Evolutionary conservation across 805 yeast genomes (phyloP).

Genomic region (Huiozyma sinensis): DNA sequence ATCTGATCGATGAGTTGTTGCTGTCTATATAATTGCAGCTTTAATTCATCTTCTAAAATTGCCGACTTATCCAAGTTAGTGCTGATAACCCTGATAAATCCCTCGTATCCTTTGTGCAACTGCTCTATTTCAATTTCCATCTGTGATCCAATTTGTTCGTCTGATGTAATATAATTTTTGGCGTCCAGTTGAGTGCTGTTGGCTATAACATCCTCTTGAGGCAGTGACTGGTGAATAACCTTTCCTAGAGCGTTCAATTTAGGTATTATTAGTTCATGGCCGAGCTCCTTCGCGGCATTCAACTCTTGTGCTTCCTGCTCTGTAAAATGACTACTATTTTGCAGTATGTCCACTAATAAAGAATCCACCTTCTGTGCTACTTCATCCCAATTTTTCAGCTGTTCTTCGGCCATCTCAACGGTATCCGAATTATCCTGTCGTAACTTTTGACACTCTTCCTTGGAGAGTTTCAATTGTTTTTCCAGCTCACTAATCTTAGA

Average conservation of each 20-base stretch:
- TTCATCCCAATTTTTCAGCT: slow-evolving; percentile 19
- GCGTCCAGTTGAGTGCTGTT: slow-evolving; percentile 13
- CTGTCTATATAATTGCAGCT: slow-evolving; percentile 17
- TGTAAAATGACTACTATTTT: slow-evolving; percentile 4
- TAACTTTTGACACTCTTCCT: slow-evolving; percentile 15
- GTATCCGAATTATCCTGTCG: slow-evolving; percentile 3
- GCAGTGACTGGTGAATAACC: slow-evolving; percentile 10
- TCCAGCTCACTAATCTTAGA: slow-evolving; percentile 11
- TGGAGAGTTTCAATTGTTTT: slow-evolving; percentile 17
- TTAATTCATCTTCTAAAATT: slow-evolving; percentile 10
- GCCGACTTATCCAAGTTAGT: slow-evolving; percentile 14
- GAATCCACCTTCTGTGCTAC: slow-evolving; percentile 16
- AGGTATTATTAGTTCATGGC: slow-evolving; percentile 19
- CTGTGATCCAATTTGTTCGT: slow-evolving; percentile 10
- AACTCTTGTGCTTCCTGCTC: slow-evolving; percentile 13
- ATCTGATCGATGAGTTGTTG: slow-evolving; percentile 7
- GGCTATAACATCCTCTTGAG: slow-evolving; percentile 6
- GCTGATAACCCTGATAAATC: slow-evolving; percentile 19
- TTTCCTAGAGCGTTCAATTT: slow-evolving; percentile 21
- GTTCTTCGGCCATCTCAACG: slow-evolving; percentile 22
- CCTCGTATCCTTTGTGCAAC: slow-evolving; percentile 22
- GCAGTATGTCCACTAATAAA: slow-evolving; percentile 6
- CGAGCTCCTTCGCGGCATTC: slow-evolving; percentile 13
- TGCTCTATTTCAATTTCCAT: slow-evolving; percentile 22
- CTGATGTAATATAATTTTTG: neutral